Evolutionary conservation across 1,284 basidiomycete genomes (phyloP).

Genomic region (Kwoniella shivajii): DNA sequence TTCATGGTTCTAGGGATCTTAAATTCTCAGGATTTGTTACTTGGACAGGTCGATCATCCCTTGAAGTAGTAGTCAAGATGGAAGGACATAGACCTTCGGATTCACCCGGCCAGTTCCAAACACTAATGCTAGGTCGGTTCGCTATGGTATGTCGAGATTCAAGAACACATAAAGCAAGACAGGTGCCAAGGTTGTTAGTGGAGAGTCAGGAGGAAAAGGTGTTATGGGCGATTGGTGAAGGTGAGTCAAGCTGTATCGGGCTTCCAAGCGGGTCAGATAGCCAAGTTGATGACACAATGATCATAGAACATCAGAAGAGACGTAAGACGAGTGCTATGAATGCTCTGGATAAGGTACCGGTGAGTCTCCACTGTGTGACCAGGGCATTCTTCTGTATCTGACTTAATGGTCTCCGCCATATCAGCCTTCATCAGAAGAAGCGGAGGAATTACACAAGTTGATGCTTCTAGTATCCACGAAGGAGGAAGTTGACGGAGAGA

Average conservation of each 20-base stretch:
- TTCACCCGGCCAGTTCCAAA: conserved; percentile 60
- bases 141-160: conserved; percentile 81
- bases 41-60: conserved; percentile 72
- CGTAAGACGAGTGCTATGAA: conserved; percentile 61
- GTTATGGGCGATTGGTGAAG: conserved; percentile 68
- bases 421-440: conserved; percentile 67
- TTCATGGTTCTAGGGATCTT: conserved; percentile 64
- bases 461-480: conserved; percentile 60
- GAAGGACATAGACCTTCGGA: conserved; percentile 59
- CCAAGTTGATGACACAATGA: conserved; percentile 19
- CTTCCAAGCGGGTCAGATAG: neutral
- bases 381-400: too few relatives aligned
- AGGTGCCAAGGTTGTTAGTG: conserved; percentile 67
- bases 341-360: conserved; percentile 68
- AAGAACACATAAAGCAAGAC: conserved; percentile 64
- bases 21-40: conserved; percentile 77
- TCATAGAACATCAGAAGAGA: conserved; percentile 61
- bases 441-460: conserved; percentile 66
- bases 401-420: too few relatives aligned
- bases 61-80: conserved; percentile 82
- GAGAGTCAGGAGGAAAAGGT: conserved; percentile 65
- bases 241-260: conserved; percentile 51
- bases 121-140: conserved; percentile 61
- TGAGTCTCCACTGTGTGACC: too few relatives aligned
- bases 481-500: conserved; percentile 35